These are phyloP conservation scores for Volvariella volvacea DNA, from an alignment of 1,284 basidiomycete genomes.

Conservation along the genomic window DNA sequence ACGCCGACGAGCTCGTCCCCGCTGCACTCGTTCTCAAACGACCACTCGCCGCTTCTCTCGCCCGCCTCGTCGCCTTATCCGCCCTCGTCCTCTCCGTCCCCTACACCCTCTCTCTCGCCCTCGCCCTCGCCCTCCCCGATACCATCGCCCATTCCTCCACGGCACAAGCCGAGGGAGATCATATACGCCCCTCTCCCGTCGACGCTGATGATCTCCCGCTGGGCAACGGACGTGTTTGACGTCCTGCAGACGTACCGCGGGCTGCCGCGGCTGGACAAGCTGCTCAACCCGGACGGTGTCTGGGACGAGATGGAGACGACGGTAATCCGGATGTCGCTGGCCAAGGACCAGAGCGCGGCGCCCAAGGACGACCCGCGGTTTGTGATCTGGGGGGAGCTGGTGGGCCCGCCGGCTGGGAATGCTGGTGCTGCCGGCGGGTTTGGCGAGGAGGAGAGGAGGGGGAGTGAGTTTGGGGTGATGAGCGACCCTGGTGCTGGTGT, in stretches of 20 bases:
- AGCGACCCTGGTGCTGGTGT: slow-evolving; percentile 26
- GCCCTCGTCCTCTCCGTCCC: neutral
- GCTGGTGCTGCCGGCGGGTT: neutral
- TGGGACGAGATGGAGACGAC: no score
- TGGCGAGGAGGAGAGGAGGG: neutral
- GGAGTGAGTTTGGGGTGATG: neutral
- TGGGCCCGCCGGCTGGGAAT: slow-evolving; percentile 15
- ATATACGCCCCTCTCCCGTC: slow-evolving; percentile 24
- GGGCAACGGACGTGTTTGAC: slow-evolving; percentile 70
- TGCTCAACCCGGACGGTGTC: slow-evolving; percentile 21
- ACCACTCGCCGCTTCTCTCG: no score
- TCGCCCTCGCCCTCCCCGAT: neutral
- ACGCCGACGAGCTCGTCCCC: no score
- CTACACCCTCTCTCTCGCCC: neutral
- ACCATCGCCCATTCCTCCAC: neutral
- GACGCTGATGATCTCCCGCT: slow-evolving; percentile 51
- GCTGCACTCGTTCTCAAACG: no score
- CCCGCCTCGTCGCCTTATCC: no score
- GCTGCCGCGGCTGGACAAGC: slow-evolving; percentile 58
- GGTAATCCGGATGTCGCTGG: slow-evolving; percentile 60
- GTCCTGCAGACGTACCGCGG: slow-evolving; percentile 77
- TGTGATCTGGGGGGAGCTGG: slow-evolving; percentile 75
- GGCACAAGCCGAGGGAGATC: slow-evolving; percentile 4
- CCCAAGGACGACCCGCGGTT: slow-evolving; percentile 82
- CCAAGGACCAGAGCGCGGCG: slow-evolving; percentile 55